phyloP scores from a whole-genome alignment of 148 eudicot genomes.

The Pouteria glomerata region DNA sequence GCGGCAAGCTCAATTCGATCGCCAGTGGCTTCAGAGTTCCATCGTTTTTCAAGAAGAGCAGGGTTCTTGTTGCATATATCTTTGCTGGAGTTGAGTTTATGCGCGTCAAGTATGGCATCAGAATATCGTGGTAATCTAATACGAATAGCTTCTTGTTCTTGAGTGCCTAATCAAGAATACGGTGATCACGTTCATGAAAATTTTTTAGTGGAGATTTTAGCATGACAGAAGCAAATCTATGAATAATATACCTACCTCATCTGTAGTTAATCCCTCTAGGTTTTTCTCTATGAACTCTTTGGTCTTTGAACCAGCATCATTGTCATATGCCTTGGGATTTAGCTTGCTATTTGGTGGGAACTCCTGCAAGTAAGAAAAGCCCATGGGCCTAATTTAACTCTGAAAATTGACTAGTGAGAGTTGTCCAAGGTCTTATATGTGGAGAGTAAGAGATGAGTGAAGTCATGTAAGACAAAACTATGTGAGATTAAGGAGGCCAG shows the following conservation, averaged over 20 bases:
- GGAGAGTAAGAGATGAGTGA: too few relatives aligned
- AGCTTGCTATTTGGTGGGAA: constrained; percentile 66
- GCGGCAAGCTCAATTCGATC: constrained; percentile 20
- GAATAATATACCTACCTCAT: constrained; percentile 35
- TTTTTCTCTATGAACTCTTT: constrained; percentile 40
- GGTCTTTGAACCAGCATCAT: constrained; percentile 53
- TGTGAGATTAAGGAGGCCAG: too few relatives aligned
- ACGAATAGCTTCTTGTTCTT: constrained; percentile 7
- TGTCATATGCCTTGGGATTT: constrained; percentile 47
- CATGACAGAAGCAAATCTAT: background rate
- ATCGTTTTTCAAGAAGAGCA: constrained; percentile 16
- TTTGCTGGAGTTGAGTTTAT: constrained; percentile 15
- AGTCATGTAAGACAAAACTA: too few relatives aligned
- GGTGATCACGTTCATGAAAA: background rate
- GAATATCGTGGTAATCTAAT: constrained; percentile 17
- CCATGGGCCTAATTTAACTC: too few relatives aligned
- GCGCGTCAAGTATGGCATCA: constrained; percentile 19
- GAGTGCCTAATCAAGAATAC: constrained; percentile 1
- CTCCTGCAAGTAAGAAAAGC: constrained; percentile 32
- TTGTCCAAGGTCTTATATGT: too few relatives aligned
- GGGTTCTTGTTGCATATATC: constrained; percentile 18
- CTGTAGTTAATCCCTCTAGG: constrained; percentile 41
- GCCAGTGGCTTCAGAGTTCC: constrained; percentile 18
- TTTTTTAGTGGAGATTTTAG: background rate
- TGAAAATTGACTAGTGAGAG: too few relatives aligned